phyloP scores from a whole-genome alignment of 805 yeast species.

The Candida chilensis region DNA sequence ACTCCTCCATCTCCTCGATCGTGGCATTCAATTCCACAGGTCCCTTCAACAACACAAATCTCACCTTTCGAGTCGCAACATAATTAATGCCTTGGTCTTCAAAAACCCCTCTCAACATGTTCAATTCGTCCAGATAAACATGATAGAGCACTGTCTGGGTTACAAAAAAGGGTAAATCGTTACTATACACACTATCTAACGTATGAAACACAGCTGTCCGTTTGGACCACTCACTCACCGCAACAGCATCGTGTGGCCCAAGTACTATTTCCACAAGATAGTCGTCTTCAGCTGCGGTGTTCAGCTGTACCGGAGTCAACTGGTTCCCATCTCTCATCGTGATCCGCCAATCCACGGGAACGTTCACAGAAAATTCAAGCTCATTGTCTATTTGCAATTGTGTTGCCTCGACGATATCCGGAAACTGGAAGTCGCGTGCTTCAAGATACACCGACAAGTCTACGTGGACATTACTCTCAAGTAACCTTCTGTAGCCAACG shows the following conservation, averaged over 20 bases:
- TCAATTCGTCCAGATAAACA: slow-evolving; percentile 31
- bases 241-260: slow-evolving; percentile 32
- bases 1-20: too few relatives aligned
- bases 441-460: slow-evolving; percentile 31
- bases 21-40: too few relatives aligned
- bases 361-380: slow-evolving; percentile 2
- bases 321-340: slow-evolving; percentile 6
- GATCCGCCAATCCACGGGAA: slow-evolving; percentile 5
- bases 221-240: slow-evolving; percentile 27
- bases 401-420: slow-evolving; percentile 53
- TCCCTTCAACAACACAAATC: too few relatives aligned
- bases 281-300: slow-evolving; percentile 7
- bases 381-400: slow-evolving; percentile 22
- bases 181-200: slow-evolving; percentile 35
- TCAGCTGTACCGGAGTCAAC: neutral
- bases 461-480: slow-evolving; percentile 20
- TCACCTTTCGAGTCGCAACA: too few relatives aligned
- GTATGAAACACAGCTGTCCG: slow-evolving; percentile 31
- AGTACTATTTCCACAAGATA: slow-evolving; percentile 26
- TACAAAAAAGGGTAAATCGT: slow-evolving; percentile 55
- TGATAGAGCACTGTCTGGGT: slow-evolving; percentile 42
- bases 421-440: slow-evolving; percentile 42
- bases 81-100: too few relatives aligned
- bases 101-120: slow-evolving; percentile 13
- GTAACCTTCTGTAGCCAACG: slow-evolving; percentile 1